These are phyloP conservation scores for Tylopilus sp. DNA, from an alignment of 1,284 basidiomycete genomes.

Conservation along the genomic window DNA sequence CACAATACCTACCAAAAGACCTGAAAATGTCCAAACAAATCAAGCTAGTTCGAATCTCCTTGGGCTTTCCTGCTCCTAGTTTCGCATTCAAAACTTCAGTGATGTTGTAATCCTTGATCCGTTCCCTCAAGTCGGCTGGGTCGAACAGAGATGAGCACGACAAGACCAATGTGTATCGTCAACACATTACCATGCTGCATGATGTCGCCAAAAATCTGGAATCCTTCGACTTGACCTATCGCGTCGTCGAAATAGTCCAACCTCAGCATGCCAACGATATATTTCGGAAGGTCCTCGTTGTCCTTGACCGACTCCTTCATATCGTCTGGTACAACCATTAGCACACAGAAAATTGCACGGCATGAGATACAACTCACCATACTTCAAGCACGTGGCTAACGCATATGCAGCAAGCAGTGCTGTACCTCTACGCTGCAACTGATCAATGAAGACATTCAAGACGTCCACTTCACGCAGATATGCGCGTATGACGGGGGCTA, in stretches of 20 bases:
- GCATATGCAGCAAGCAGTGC: conserved; percentile 13
- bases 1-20: neutral
- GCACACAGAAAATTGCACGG: neutral
- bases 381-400: conserved; percentile 4
- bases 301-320: conserved; percentile 1
- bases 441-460: neutral
- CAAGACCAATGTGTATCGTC: neutral
- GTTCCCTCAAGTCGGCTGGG: conserved; percentile 4
- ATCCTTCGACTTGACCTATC: conserved; percentile 13
- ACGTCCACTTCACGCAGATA: neutral
- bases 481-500: neutral
- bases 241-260: conserved; percentile 17
- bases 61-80: neutral
- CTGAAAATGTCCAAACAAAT: conserved; percentile 12
- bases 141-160: neutral
- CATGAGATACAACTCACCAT: neutral
- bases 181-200: conserved; percentile 12
- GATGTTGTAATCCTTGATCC: conserved; percentile 3
- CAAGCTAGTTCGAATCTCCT: conserved; percentile 11
- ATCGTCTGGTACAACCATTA: neutral
- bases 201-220: conserved; percentile 12
- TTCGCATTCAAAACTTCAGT: conserved; percentile 4
- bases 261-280: conserved; percentile 15
- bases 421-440: neutral
- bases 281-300: neutral